These are phyloP conservation scores for Colletotrichum cuscutae DNA, from an alignment of 2,329 filamentous ascomycete genomes.

Conservation along the genomic window DNA sequence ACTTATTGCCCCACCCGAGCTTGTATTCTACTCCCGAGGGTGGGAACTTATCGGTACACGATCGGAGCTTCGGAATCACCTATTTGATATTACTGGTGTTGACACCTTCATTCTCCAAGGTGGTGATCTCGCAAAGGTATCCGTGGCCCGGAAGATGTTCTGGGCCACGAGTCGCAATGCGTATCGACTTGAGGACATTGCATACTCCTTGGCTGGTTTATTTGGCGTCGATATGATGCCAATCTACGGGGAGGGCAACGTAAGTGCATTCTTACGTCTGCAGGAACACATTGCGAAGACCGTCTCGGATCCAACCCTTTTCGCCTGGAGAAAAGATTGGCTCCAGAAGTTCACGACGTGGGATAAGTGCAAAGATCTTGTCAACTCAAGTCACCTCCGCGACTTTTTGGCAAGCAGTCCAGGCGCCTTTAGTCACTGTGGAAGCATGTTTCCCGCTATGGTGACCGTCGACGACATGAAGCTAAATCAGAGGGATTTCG, in stretches of 20 bases:
- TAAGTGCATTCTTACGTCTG: not conserved
- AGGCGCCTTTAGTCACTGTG: not conserved
- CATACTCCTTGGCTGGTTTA: not conserved
- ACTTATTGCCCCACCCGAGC: not conserved
- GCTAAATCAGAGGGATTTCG: not conserved
- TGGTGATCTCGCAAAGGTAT: not conserved
- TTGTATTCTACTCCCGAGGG: not conserved
- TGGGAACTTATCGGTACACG: not conserved
- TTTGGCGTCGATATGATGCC: not conserved
- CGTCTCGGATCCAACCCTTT: not conserved
- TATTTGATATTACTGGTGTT: not conserved
- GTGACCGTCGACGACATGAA: not conserved
- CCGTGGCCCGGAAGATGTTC: not conserved
- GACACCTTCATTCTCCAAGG: not conserved
- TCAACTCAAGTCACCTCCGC: not conserved
- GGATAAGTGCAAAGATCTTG: not conserved
- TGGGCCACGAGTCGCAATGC: not conserved
- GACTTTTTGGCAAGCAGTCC: not conserved
- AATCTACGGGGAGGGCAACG: not conserved
- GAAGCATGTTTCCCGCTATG: not conserved
- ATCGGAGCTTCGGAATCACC: accelerated
- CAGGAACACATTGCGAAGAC: not conserved
- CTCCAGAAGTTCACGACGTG: not conserved
- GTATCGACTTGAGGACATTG: not conserved
- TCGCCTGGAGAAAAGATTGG: not conserved